These are phyloP conservation scores for Coffea humblotiana DNA, from an alignment of 305 asterid genomes.

Conservation along the genomic window DNA sequence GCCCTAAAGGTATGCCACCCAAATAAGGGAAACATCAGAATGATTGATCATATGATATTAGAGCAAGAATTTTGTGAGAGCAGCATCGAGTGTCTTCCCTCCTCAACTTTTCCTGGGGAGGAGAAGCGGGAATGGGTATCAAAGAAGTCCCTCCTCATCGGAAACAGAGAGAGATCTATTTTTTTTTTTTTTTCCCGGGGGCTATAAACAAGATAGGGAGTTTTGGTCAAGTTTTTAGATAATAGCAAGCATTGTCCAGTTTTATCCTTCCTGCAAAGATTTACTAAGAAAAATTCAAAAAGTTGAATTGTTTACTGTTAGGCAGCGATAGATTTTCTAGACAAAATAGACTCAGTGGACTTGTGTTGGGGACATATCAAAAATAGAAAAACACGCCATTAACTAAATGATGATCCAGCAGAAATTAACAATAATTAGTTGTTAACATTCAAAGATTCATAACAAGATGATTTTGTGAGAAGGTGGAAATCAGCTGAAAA, in stretches of 20 bases:
- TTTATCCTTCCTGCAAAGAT: background rate
- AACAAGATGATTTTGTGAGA: background rate
- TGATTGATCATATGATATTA: background rate
- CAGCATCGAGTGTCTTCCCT: background rate
- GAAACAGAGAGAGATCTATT: too few relatives aligned
- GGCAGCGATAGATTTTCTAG: background rate
- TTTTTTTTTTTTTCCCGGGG: too few relatives aligned
- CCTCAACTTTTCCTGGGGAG: background rate
- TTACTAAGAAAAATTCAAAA: background rate
- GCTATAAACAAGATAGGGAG: too few relatives aligned
- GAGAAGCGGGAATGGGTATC: background rate
- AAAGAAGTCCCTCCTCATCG: background rate
- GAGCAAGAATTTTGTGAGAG: background rate
- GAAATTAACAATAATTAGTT: background rate
- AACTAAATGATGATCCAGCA: background rate
- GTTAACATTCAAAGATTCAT: background rate
- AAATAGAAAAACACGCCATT: background rate
- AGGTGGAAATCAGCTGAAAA: background rate
- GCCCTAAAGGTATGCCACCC: background rate
- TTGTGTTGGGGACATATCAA: background rate
- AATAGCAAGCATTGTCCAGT: background rate
- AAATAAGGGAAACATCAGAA: background rate
- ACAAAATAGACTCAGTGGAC: background rate
- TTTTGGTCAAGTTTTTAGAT: background rate
- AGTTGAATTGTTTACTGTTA: background rate